Conservation (phyloP, 306 rosid species). For the Biancaea sappan region DNA sequence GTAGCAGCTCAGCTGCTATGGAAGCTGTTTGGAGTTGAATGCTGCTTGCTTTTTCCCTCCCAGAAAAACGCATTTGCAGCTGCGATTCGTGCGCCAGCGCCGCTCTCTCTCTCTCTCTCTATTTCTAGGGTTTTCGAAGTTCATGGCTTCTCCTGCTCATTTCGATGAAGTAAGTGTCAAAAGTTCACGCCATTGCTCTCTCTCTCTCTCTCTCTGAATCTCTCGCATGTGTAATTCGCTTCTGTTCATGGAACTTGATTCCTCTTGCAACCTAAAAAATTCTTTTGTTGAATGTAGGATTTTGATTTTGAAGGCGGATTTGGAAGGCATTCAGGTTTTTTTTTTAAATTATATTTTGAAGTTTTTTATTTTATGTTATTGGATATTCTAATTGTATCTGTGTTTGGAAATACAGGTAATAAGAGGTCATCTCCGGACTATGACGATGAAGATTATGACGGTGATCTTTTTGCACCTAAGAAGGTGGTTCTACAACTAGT, state of each 20-base stretch:
- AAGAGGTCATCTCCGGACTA: slow-evolving; percentile 83
- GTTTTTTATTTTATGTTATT: slow-evolving; percentile 20
- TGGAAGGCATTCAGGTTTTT: slow-evolving; percentile 65
- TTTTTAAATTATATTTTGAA: too few relatives aligned
- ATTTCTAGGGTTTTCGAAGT: slow-evolving; percentile 24
- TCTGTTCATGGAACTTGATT: background rate
- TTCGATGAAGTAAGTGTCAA: slow-evolving; percentile 42
- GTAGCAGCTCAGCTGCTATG: too few relatives aligned
- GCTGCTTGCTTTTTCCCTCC: background rate
- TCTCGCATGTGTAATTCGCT: background rate
- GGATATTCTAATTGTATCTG: slow-evolving; percentile 8
- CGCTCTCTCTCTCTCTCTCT: background rate
- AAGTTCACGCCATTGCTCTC: background rate
- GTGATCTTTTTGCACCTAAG: slow-evolving; percentile 66
- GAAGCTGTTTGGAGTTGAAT: background rate
- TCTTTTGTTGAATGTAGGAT: slow-evolving; percentile 49
- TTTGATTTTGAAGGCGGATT: slow-evolving; percentile 85
- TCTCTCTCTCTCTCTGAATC: background rate
- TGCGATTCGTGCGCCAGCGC: background rate
- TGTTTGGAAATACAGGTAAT: slow-evolving; percentile 45
- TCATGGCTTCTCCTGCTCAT: slow-evolving; percentile 54
- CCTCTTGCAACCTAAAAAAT: background rate
- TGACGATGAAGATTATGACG: slow-evolving; percentile 70
- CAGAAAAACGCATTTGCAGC: background rate
- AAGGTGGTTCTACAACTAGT: slow-evolving; percentile 47